Conservation (phyloP, 2,329 filamentous ascomycete species). For the Penicillium sp. region DNA sequence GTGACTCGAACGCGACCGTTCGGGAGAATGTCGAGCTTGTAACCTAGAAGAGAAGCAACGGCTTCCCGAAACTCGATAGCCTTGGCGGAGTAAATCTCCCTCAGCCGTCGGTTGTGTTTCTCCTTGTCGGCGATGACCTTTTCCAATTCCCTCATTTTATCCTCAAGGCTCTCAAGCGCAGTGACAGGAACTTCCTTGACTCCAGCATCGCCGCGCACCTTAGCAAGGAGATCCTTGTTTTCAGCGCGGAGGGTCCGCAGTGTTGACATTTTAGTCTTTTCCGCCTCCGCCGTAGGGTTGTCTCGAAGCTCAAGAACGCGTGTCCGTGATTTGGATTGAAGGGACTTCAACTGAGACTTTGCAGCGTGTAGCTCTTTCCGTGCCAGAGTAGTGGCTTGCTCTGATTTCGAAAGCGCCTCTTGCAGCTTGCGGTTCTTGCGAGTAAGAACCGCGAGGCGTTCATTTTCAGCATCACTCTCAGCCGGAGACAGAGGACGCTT, state of each 20-base stretch:
- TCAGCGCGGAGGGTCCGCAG: slow-evolving; percentile 75
- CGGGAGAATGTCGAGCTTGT: slow-evolving; percentile 94
- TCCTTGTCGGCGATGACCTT: slow-evolving; percentile 66
- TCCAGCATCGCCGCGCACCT: slow-evolving; percentile 55
- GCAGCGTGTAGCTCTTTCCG: slow-evolving; percentile 72
- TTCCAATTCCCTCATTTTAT: slow-evolving; percentile 71
- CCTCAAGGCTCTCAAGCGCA: slow-evolving; percentile 69
- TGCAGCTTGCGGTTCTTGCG: slow-evolving; percentile 86
- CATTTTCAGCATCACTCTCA: slow-evolving; percentile 55
- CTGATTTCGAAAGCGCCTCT: slow-evolving; percentile 67
- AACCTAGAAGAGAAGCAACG: slow-evolving; percentile 86
- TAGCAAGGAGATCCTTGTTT: slow-evolving; percentile 75
- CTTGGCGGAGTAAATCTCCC: slow-evolving; percentile 89
- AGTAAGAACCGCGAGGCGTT: slow-evolving; percentile 76
- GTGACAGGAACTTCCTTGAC: slow-evolving; percentile 70
- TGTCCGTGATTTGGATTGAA: slow-evolving; percentile 68
- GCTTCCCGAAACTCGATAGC: slow-evolving; percentile 93
- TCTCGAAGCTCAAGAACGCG: slow-evolving; percentile 80
- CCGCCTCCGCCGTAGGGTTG: slow-evolving; percentile 86
- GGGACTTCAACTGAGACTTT: slow-evolving; percentile 66
- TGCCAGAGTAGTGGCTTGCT: slow-evolving; percentile 68
- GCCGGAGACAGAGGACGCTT: slow-evolving; percentile 65
- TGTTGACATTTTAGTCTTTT: slow-evolving; percentile 79
- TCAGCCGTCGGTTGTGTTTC: slow-evolving; percentile 80
- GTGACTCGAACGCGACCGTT: slow-evolving; percentile 94